Evolutionary conservation across 2,329 filamentous ascomycete species (phyloP).

Genomic region (Sclerotinia glacialis): DNA sequence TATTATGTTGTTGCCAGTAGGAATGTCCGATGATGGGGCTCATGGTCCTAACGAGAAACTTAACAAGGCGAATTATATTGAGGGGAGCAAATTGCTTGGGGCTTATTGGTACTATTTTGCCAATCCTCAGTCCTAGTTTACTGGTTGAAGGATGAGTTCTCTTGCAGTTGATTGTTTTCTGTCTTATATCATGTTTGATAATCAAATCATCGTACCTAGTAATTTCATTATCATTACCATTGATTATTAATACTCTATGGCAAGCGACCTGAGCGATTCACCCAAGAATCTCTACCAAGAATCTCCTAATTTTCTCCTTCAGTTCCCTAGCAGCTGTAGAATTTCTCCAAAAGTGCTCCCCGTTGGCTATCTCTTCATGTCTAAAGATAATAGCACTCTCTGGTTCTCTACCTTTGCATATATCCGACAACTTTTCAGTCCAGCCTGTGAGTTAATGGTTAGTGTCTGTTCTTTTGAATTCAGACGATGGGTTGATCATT

Average conservation of each 20-base stretch:
- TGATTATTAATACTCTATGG: neutral
- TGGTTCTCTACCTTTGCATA: neutral
- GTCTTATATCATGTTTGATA: neutral
- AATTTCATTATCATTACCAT: neutral
- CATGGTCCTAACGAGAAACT: constrained; percentile 17
- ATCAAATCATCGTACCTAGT: neutral
- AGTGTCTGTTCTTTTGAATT: neutral
- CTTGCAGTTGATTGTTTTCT: neutral
- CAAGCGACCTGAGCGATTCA: neutral
- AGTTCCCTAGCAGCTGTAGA: neutral
- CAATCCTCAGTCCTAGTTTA: neutral
- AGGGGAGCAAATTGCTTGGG: constrained; percentile 13
- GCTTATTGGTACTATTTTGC: constrained; percentile 19
- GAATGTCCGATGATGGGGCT: constrained; percentile 11
- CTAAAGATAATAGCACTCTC: neutral
- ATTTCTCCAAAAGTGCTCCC: constrained; percentile 20
- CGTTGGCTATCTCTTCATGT: constrained; percentile 6
- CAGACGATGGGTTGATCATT: neutral
- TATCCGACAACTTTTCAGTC: constrained; percentile 2
- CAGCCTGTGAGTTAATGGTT: constrained; percentile 10
- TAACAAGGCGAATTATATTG: constrained; percentile 9
- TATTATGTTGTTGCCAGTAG: constrained; percentile 18
- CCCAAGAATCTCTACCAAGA: neutral
- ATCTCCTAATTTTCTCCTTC: neutral
- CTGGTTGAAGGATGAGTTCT: neutral